phyloP scores from a whole-genome alignment of 257 asterid genomes.

The Nyctanthes arbortristis region DNA sequence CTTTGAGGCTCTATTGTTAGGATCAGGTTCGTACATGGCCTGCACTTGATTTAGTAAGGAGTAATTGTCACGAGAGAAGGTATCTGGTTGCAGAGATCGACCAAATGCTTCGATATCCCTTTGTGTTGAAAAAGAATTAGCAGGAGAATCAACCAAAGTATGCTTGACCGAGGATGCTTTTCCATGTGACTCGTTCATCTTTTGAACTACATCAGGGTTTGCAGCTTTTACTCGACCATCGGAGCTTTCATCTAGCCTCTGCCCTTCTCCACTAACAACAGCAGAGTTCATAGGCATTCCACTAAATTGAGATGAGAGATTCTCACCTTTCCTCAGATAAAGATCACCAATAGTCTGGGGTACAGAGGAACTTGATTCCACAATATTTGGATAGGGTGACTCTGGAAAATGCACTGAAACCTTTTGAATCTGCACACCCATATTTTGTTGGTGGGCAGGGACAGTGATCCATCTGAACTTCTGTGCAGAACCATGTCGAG shows the following conservation, averaged over 20 bases:
- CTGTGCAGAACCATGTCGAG: conserved; percentile 37
- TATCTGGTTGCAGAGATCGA: conserved; percentile 69
- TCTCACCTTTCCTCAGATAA: conserved; percentile 31
- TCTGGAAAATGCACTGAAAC: conserved; percentile 38
- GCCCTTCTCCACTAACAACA: conserved; percentile 40
- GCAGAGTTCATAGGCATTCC: conserved; percentile 37
- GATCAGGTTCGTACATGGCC: conserved; percentile 50
- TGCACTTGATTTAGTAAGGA: conserved; percentile 59
- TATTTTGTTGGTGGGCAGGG: conserved; percentile 43
- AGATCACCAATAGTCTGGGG: conserved; percentile 32
- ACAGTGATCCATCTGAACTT: conserved; percentile 41
- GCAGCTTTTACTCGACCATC: conserved; percentile 30
- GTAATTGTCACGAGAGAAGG: conserved; percentile 47
- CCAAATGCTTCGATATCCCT: conserved; percentile 84
- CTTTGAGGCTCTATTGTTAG: conserved; percentile 56
- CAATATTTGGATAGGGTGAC: conserved; percentile 44
- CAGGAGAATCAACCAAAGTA: conserved; percentile 55
- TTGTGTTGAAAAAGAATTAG: conserved; percentile 55
- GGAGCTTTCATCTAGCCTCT: conserved; percentile 39
- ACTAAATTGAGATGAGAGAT: conserved; percentile 23
- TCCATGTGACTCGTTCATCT: conserved; percentile 37
- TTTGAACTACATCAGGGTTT: conserved; percentile 30
- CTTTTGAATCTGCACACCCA: conserved; percentile 38
- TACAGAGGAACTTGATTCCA: conserved; percentile 53
- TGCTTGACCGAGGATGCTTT: conserved; percentile 41